Conservation (phyloP, 345 rosid species). For the Limnanthes douglasii region DNA sequence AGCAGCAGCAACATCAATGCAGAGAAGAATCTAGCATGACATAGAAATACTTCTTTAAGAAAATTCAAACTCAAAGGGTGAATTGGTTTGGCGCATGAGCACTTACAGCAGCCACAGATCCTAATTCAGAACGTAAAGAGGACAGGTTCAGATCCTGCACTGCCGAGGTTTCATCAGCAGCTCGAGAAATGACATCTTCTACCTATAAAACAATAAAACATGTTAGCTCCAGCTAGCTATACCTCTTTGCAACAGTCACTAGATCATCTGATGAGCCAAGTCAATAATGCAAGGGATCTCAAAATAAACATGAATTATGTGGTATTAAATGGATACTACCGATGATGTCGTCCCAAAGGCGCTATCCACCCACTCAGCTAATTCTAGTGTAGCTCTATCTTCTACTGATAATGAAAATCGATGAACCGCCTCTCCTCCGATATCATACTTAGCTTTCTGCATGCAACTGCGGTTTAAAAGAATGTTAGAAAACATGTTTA, state of each 20-base stretch:
- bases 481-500: too few relatives aligned
- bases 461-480: slow-evolving; percentile 53
- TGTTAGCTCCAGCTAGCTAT: slow-evolving; percentile 1
- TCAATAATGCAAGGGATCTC: neutral
- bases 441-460: slow-evolving; percentile 91
- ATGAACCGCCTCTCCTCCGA: slow-evolving; percentile 90
- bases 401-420: slow-evolving; percentile 89
- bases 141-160: slow-evolving; percentile 66
- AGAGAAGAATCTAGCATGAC: slow-evolving; percentile 66
- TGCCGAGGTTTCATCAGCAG: slow-evolving; percentile 57
- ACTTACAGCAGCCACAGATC: slow-evolving; percentile 84
- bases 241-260: neutral
- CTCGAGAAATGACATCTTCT: slow-evolving; percentile 70
- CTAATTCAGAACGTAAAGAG: slow-evolving; percentile 57
- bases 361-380: slow-evolving; percentile 91
- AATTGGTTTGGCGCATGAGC: neutral
- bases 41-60: slow-evolving; percentile 6
- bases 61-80: too few relatives aligned
- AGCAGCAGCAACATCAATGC: slow-evolving; percentile 85
- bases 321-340: too few relatives aligned
- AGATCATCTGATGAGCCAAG: neutral
- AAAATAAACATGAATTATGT: too few relatives aligned
- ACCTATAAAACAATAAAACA: slow-evolving; percentile 32
- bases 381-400: slow-evolving; percentile 92
- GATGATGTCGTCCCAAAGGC: slow-evolving; percentile 55